Evolutionary conservation across 1,284 basidiomycete species (phyloP).

Genomic region (Ustilago lituana): DNA sequence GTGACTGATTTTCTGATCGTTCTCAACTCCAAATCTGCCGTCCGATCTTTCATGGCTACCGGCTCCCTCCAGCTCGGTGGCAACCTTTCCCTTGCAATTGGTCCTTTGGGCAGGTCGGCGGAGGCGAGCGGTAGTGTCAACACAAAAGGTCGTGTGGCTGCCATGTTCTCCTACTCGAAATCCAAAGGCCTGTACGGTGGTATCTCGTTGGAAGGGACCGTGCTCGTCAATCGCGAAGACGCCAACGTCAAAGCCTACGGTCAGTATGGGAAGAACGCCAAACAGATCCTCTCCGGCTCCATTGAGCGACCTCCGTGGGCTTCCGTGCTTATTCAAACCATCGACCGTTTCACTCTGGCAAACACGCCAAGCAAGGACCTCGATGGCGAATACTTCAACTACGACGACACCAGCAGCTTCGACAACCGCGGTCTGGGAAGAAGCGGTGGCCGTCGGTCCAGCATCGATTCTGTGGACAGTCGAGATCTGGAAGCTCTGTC

Average conservation of each 20-base stretch:
- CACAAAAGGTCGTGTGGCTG: slow-evolving; percentile 85
- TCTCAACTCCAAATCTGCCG: slow-evolving; percentile 78
- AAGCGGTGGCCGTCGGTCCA: slow-evolving; percentile 26
- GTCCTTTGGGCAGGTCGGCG: slow-evolving; percentile 91
- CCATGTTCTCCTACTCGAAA: slow-evolving; percentile 90
- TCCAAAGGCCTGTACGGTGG: slow-evolving; percentile 90
- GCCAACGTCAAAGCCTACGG: slow-evolving; percentile 68
- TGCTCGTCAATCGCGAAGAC: slow-evolving; percentile 94
- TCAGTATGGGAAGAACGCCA: slow-evolving; percentile 40
- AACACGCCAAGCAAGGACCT: slow-evolving; percentile 48
- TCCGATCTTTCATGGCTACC: slow-evolving; percentile 92
- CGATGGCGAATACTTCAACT: slow-evolving; percentile 43
- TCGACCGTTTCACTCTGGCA: slow-evolving; percentile 53
- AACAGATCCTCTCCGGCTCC: slow-evolving; percentile 58
- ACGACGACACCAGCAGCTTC: slow-evolving; percentile 44
- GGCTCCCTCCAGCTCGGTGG: slow-evolving; percentile 84
- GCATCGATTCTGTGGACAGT: slow-evolving; percentile 40
- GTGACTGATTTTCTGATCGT: slow-evolving; percentile 95
- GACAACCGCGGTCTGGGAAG: slow-evolving; percentile 23
- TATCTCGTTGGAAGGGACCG: slow-evolving; percentile 86
- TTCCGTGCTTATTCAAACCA: slow-evolving; percentile 37
- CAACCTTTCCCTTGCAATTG: slow-evolving; percentile 77
- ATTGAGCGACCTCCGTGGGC: slow-evolving; percentile 55
- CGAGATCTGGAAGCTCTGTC: slow-evolving; percentile 19
- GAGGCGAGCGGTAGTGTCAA: slow-evolving; percentile 89